Conservation (phyloP, 2,329 filamentous ascomycete genomes). For the Neonectria hederae region DNA sequence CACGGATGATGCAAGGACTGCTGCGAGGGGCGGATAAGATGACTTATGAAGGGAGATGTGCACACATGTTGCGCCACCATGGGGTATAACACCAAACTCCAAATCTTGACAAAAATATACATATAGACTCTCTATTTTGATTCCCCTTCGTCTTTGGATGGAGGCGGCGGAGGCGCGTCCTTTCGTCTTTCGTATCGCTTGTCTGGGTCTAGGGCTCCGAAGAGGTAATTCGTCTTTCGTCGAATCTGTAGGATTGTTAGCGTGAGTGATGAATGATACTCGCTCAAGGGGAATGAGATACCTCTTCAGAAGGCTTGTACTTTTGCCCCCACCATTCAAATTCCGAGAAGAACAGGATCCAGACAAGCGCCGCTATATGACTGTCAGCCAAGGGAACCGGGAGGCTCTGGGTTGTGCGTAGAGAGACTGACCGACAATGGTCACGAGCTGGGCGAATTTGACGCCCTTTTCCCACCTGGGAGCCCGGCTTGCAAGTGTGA, state of each 20-base stretch:
- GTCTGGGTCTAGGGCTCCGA: slow-evolving; percentile 53
- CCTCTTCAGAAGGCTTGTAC: slow-evolving; percentile 56
- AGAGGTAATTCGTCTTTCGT: slow-evolving; percentile 50
- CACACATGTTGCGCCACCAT: slow-evolving; percentile 36
- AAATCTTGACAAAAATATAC: slow-evolving; percentile 38
- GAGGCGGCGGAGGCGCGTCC: slow-evolving; percentile 48
- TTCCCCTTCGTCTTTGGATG: slow-evolving; percentile 38
- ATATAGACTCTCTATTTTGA: slow-evolving; percentile 40
- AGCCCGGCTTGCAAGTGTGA: slow-evolving; percentile 68
- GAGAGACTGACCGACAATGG: slow-evolving; percentile 59
- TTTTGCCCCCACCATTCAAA: slow-evolving; percentile 56
- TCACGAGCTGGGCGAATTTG: slow-evolving; percentile 70
- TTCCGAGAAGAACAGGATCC: slow-evolving; percentile 54
- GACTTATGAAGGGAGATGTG: slow-evolving; percentile 34
- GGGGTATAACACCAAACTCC: slow-evolving; percentile 45
- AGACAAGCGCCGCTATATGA: slow-evolving; percentile 48
- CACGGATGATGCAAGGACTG: slow-evolving; percentile 10
- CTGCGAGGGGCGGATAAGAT: slow-evolving; percentile 32
- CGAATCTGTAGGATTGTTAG: slow-evolving; percentile 45
- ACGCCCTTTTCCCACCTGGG: slow-evolving; percentile 73
- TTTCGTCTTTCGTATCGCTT: slow-evolving; percentile 54
- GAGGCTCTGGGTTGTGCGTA: background rate
- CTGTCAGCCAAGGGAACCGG: slow-evolving; percentile 22
- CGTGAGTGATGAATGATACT: background rate
- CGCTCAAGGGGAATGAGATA: slow-evolving; percentile 24